Evolutionary conservation across 148 eudicot species (phyloP), one percentile per base, ranked within the genome.

Genomic region (Bassia scoparia): DNA sequence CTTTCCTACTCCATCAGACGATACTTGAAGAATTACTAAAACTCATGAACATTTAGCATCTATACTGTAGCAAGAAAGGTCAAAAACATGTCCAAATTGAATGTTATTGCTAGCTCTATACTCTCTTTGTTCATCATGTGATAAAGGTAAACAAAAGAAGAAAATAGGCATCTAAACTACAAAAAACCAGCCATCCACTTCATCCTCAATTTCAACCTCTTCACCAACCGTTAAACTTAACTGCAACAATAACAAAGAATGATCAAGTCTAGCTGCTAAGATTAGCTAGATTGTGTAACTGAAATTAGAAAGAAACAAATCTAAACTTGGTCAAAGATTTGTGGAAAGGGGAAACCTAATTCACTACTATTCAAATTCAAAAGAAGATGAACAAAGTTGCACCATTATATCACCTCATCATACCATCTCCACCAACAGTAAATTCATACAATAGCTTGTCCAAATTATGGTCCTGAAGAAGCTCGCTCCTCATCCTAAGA

Each of bases 171-270:
- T 61, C 67, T 70, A 50, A 61, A 91, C 98, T 88, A 95, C 98
- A 88, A 91, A 91, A 82, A 87, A 95, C 98, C 98, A 95, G 76
- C 98, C 98, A 70, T 95, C 98, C 62, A 95, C 98, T 84, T 95
- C 98, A 64, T 95, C 85, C 63, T 95, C 93, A 58, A 91, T 95
- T 76, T 87, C 92, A 34, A 95, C 80, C 52, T 89, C 97, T 82
- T 95, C 98, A 50, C 98, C 98, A 48, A 96, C 97, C 38, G 92
- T 89, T 67, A 95, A 81, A 83, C 84, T 87, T 55, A 95, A 86
- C 98, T 95, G 97, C 83, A 82, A 80, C 58, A 46, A 17, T 41
- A 59, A 30, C 35, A 52, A 13, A 31, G 34, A 16, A 43, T 30
- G 18, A 66, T 44, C 53, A 43, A 66, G 6, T 24, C 1, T 41